Percentiles rank a stretch among this genome's conserved stretches.
These are phyloP conservation scores for Blastocystis sp. DNA, from an alignment of 352 stramenopile genomes.

Conservation along the genomic window DNA sequence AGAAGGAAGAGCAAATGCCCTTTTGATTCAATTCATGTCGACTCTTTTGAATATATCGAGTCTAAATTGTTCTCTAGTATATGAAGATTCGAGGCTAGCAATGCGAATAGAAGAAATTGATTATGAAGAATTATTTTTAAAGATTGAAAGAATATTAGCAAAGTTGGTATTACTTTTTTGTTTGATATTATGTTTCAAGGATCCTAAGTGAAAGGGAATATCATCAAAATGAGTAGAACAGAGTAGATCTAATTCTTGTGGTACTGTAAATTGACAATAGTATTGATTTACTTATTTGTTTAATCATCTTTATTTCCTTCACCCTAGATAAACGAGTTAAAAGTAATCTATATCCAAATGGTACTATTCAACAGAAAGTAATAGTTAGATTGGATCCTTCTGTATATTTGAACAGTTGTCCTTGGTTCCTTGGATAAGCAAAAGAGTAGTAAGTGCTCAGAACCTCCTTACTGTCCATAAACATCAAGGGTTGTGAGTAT, in stretches of 20 bases:
- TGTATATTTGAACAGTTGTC: too few relatives aligned
- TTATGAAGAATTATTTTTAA: slow-evolving; percentile 42
- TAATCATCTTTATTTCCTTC: not conserved
- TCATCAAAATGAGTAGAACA: not conserved
- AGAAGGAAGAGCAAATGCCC: slow-evolving; percentile 18
- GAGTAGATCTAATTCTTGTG: not conserved
- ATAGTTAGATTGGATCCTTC: too few relatives aligned
- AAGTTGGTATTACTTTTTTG: not conserved
- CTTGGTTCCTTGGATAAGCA: too few relatives aligned
- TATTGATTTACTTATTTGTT: not conserved
- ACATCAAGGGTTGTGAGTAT: too few relatives aligned
- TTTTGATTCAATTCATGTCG: slow-evolving; percentile 24
- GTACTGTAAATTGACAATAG: not conserved
- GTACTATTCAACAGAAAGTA: too few relatives aligned
- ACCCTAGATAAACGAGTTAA: not conserved
- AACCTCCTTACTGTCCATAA: too few relatives aligned
- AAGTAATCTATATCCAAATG: too few relatives aligned
- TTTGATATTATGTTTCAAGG: not conserved
- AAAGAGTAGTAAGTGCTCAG: too few relatives aligned
- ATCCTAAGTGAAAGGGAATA: not conserved
- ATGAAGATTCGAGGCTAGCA: not conserved
- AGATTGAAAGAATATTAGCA: not conserved
- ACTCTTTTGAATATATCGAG: not conserved
- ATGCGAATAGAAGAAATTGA: slow-evolving; percentile 1
- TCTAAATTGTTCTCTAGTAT: not conserved